These are phyloP conservation scores for Kuraishia floccosa DNA, from an alignment of 805 yeast genomes.

Conservation along the genomic window DNA sequence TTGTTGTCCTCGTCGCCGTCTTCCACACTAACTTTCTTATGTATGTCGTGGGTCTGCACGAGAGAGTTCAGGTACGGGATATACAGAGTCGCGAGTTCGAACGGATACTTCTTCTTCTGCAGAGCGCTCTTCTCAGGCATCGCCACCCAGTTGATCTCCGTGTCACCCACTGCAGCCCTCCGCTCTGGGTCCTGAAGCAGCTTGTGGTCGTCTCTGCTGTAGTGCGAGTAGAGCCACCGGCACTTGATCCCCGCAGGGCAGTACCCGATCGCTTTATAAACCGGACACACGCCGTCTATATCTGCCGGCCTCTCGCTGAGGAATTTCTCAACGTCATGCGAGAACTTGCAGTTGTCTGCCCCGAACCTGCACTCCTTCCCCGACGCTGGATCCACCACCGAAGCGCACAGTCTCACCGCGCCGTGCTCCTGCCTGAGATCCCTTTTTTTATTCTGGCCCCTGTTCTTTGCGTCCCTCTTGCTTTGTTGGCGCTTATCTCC, in stretches of 20 bases:
- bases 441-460: constrained; percentile 79
- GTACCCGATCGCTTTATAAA: constrained; percentile 65
- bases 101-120: constrained; percentile 51
- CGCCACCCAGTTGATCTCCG: constrained; percentile 54
- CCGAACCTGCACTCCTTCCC: constrained; percentile 48
- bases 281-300: constrained; percentile 76
- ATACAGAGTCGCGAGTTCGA: constrained; percentile 45
- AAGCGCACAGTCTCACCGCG: constrained; percentile 51
- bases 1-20: constrained; percentile 14
- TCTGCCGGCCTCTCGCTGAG: constrained; percentile 59
- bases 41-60: constrained; percentile 24
- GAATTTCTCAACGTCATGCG: constrained; percentile 65
- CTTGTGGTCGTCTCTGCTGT: constrained; percentile 29
- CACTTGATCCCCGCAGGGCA: constrained; percentile 93
- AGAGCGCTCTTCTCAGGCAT: constrained; percentile 32
- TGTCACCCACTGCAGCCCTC: constrained; percentile 19
- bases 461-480: constrained; percentile 25
- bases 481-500: constrained; percentile 14
- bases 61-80: constrained; percentile 55
- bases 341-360: constrained; percentile 58
- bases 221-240: constrained; percentile 78
- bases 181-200: constrained; percentile 31
- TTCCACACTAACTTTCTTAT: constrained; percentile 11
- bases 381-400: constrained; percentile 43
- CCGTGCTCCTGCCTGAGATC: constrained; percentile 64